These are phyloP conservation scores for Luzula sylvatica DNA, from an alignment of 176 grass and related monocot species.

Conservation along the genomic window DNA sequence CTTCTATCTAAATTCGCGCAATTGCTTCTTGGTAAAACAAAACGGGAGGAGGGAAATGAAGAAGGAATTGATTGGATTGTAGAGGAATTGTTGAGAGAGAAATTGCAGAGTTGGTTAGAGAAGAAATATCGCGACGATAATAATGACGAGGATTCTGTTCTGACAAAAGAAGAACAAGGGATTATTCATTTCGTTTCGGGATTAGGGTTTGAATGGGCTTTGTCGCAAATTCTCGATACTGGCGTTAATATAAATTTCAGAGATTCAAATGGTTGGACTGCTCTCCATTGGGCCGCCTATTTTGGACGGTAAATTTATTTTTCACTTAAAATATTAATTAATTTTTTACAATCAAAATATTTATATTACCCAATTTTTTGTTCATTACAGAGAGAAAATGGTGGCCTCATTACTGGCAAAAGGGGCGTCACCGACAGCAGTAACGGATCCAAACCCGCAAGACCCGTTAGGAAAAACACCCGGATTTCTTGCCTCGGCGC, in stretches of 20 bases:
- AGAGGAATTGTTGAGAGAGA: conserved; percentile 77
- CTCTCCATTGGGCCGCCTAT: conserved; percentile 97
- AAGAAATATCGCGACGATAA: conserved; percentile 26
- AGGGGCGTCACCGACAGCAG: conserved; percentile 60
- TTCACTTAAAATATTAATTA: no score
- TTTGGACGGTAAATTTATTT: conserved; percentile 67
- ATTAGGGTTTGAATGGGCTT: conserved; percentile 84
- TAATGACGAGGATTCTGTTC: conserved; percentile 27
- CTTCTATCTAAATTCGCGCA: conserved; percentile 56
- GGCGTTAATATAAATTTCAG: conserved; percentile 93
- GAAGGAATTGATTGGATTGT: conserved; percentile 54
- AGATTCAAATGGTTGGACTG: conserved; percentile 92
- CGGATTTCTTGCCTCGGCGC: conserved; percentile 78
- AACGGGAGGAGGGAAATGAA: conserved; percentile 28
- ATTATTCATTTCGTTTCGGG: conserved; percentile 86
- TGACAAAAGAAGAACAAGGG: conserved; percentile 84
- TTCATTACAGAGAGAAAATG: conserved; percentile 91
- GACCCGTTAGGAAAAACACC: conserved; percentile 90
- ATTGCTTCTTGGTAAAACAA: conserved; percentile 47
- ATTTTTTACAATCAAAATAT: no score
- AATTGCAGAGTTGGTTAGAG: conserved; percentile 63
- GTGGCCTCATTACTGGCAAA: conserved; percentile 80
- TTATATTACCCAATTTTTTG: no score
- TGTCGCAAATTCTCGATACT: conserved; percentile 47
- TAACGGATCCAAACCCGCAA: conserved; percentile 87